These are phyloP conservation scores for Neospora caninum DNA, from an alignment of 169 alveolate species.

Conservation along the genomic window DNA sequence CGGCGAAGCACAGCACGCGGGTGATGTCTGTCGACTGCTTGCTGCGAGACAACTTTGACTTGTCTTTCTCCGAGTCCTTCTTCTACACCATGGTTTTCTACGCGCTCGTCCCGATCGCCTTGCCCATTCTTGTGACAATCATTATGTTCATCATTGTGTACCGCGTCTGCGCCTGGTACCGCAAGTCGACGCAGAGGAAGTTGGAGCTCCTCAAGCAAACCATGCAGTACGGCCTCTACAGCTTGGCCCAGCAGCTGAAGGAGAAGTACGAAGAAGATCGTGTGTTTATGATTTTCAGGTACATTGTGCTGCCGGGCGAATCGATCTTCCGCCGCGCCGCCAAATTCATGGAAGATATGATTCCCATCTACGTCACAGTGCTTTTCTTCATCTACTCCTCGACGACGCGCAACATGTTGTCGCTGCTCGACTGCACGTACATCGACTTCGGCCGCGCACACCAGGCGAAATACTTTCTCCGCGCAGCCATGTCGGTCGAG, in stretches of 20 bases:
- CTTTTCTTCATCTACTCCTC: conserved; percentile 82
- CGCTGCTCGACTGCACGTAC: conserved; percentile 82
- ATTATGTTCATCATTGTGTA: conserved; percentile 76
- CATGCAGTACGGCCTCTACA: conserved; percentile 72
- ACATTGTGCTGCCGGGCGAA: conserved; percentile 79
- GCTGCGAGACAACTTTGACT: conserved; percentile 73
- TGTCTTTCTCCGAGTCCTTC: conserved; percentile 80
- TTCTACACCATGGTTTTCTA: conserved; percentile 79
- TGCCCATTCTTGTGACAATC: conserved; percentile 75
- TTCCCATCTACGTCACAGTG: conserved; percentile 86
- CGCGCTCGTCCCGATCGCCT: conserved; percentile 76
- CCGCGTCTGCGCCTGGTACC: conserved; percentile 62
- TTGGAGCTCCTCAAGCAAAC: conserved; percentile 71
- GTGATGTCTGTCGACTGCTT: conserved; percentile 81
- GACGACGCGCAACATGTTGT: conserved; percentile 81
- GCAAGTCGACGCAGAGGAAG: conserved; percentile 68
- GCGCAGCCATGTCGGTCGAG: conserved; percentile 82
- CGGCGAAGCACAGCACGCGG: conserved; percentile 48
- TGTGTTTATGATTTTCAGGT: conserved; percentile 81
- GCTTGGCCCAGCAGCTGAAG: conserved; percentile 71
- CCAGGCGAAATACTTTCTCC: conserved; percentile 77
- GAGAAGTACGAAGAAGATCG: conserved; percentile 80
- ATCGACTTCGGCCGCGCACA: conserved; percentile 73
- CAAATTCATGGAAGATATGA: conserved; percentile 86
- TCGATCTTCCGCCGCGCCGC: conserved; percentile 70